Base-by-base conservation (phyloP, 1,284 basidiomycete species). In the Uromyces viciae-fabae region DNA sequence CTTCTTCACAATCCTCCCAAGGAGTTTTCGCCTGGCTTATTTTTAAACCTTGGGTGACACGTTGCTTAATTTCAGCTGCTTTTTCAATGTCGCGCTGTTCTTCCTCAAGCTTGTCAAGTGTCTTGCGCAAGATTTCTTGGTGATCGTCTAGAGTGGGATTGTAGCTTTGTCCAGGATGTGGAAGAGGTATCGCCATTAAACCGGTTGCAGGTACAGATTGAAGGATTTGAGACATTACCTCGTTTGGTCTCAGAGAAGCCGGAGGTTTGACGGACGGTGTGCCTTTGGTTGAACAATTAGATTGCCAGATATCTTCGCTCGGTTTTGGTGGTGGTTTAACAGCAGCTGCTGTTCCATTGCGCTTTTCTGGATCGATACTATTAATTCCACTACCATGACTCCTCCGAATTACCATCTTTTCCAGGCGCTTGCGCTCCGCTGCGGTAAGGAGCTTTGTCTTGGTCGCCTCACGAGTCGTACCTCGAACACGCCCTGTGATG, bases 1-100 rank as follows among this genome's bases (percentile, higher is more conserved):
- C 75, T 68, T 79, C 76, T 56, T 79, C 49, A 68, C 76, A 79
- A 40, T 58, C 52, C n/a, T 79, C 76, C 66, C 64, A 71, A 42
- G 33, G 52, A 9, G 62, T 36, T 31, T 79, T 79, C 25, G 31
- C 15, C 54, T 56, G 43, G 14, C 31, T 54, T 36, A 42, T 36
- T 54, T 66, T 52, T 22, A 71, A 31, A 56, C 42, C 62, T 60
- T n/a, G 31, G 17, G 36, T 60, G 42, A 79, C 52, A 56, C 60
- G 62, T n/a, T 79, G 15, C 40, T 79, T 69, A 42, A 79, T 40
- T 42, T 69, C 22, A 22, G 33, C n/a, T 33, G 56, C 42, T 42
- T 31, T 25, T 11, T 72, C 36, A 19, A 25, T 25, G 15, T 79
- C 66, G 14, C n/a, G 17, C 38, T 79, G 40, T 79, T 79, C 66